phyloP scores from a whole-genome alignment of 2,329 filamentous ascomycete species.

The Arachnopeziza araneosa region DNA sequence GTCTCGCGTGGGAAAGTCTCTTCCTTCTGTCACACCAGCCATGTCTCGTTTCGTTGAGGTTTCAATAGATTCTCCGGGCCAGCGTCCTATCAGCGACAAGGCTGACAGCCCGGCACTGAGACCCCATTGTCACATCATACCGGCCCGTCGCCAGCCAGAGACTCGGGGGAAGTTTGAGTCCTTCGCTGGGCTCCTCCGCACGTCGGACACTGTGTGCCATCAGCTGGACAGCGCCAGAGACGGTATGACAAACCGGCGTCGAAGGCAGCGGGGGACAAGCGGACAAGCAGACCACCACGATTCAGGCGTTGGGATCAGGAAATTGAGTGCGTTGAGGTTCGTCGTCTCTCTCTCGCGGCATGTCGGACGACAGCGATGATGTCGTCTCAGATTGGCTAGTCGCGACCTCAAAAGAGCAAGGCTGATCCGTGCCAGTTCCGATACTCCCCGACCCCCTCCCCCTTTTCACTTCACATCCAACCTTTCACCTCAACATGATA shows the following conservation, averaged over 20 bases:
- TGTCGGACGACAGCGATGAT: background rate
- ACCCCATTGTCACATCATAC: background rate
- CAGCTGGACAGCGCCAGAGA: background rate
- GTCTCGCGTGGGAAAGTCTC: background rate
- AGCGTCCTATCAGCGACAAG: slow-evolving; percentile 1
- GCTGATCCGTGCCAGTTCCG: background rate
- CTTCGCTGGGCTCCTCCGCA: background rate
- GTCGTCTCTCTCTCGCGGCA: background rate
- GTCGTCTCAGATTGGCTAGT: background rate
- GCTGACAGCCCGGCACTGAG: background rate
- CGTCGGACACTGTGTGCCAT: background rate
- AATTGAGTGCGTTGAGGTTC: too few relatives aligned
- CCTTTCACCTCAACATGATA: background rate
- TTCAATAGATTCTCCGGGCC: slow-evolving; percentile 11
- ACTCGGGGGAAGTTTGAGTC: background rate
- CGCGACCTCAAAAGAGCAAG: background rate
- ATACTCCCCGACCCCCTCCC: background rate
- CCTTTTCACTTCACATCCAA: background rate
- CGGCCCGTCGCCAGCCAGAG: background rate
- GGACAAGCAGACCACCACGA: background rate
- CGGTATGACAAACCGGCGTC: background rate
- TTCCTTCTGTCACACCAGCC: slow-evolving; percentile 16
- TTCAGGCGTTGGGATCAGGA: background rate
- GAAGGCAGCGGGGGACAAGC: background rate
- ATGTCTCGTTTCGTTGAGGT: slow-evolving; percentile 27